Evolutionary conservation across 2,329 filamentous ascomycete species (phyloP), one percentile per base, ranked within the genome.

Genomic region (Botryotinia globosa): DNA sequence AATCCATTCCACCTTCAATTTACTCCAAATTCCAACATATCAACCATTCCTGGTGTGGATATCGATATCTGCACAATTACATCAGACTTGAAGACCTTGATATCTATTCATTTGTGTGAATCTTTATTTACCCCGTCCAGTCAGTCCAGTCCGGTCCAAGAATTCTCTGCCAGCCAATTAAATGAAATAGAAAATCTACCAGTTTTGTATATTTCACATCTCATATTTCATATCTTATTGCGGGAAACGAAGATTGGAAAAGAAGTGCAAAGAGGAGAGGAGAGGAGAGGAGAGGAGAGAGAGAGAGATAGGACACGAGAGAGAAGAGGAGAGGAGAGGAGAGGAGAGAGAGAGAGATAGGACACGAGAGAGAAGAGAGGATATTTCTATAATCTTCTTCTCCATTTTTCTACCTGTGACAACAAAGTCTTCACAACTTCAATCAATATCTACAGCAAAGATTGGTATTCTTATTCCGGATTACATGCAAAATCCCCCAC

Each of bases 21-120:
- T 25, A 2, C 45, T 51, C 16, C n/a, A 66, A 32, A 32, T 14
- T 61, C 32, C 12, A 32, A 44, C 22, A 25, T 14, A 25, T 34
- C 45, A 39, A 1, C 32, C 64, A 39, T 16, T 66, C 5, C 2
- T 39, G 51, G n/a, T 56, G 45, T 66, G 64, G 45, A 51, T 39
- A 67, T 63, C 70, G 45, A 51, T 39, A 67, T 63, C 70, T 72
- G 70, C 70, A 72, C 61, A 59, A 72, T 72, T 72, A 72, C 70
- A 72, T 72, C 70, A 72, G 61, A 58, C 39, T 18, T 56, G 16
- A 37, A 58, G 59, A 61, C 69, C 45, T 48, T 71, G 45, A 62
- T 63, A 29, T 63, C 37, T 14, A 18, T 32, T 56, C 39, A 6
- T 22, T 44, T 14, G 12, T 44, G 42, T 63, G 61, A 63, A 44